Base-by-base conservation (phyloP, 345 rosid genomes). In the Eucalyptus sp. region DNA sequence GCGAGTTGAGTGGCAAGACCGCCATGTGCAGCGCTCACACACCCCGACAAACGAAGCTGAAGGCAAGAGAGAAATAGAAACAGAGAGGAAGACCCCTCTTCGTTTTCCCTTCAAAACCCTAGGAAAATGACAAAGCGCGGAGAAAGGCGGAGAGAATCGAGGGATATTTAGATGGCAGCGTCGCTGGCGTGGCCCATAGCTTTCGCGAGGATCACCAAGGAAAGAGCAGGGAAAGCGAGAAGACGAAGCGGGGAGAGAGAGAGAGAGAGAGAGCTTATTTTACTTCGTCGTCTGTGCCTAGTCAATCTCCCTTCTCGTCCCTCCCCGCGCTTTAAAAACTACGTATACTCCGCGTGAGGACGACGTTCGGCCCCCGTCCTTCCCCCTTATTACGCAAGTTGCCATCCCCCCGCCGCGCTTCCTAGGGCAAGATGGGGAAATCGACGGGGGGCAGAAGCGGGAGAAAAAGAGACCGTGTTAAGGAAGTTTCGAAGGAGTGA, bases 1-100 rank as follows among this genome's bases (percentile, higher is more conserved):
- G 91, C 4, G 98, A 94, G 90, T 91, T 90, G 90, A 96, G 37
- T 11, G 97, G 90, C 66, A 92, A 13, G 85, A 90, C 90, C 41
- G 95, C 91, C 92, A 96, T 94, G 37, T 68, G 25, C 48, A 84
- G 54, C 58, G 85, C 49, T n/a, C 60, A 43, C 80, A 5, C 64
- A 1, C 68, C 68, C 37, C 43, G 3, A 60, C 68, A 12, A 64
- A 6, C 43, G 48, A 37, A 41, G 48, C 48, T 1, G 5, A 22
- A 64, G 20, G 29, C 68, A 43, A 43, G 51, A 64, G 41, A 17
- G 52, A 52, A 6, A 76, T 15, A 41, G 25, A 41, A 4, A 18
- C 20, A 71, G 81, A 5, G 81, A 20, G 13, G 16, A 11, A 76
- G 7, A 41, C 9, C 48, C 83, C 83, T 37, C 84, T 11, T 33